phyloP scores from a whole-genome alignment of 1,139 yeast genomes.

The Kodamaea suecica region DNA sequence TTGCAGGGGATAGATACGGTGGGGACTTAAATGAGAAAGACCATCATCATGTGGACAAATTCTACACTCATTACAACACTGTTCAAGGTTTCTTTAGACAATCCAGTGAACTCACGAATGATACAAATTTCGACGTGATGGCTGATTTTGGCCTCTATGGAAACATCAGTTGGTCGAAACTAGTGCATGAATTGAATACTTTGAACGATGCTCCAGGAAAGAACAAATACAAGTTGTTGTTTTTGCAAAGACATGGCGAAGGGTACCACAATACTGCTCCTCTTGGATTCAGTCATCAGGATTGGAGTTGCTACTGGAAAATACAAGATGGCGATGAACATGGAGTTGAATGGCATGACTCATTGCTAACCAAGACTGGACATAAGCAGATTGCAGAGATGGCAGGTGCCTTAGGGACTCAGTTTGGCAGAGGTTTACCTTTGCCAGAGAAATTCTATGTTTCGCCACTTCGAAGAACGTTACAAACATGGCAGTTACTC shows the following conservation, averaged over 20 bases:
- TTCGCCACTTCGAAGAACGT: slow-evolving; percentile 36
- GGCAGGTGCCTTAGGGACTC: slow-evolving; percentile 1
- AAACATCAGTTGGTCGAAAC: slow-evolving; percentile 19
- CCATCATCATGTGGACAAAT: slow-evolving; percentile 1
- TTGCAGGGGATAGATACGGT: no score
- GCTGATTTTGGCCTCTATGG: slow-evolving; percentile 20
- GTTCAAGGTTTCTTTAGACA: slow-evolving; percentile 21
- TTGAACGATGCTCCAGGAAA: slow-evolving; percentile 7
- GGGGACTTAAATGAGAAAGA: not conserved
- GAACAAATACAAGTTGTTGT: slow-evolving; percentile 25
- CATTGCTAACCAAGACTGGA: slow-evolving; percentile 32
- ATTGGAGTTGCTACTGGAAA: slow-evolving; percentile 37
- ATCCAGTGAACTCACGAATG: slow-evolving; percentile 17
- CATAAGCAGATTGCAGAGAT: slow-evolving; percentile 16
- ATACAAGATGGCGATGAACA: slow-evolving; percentile 27
- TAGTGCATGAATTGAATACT: slow-evolving; percentile 8
- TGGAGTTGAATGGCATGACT: slow-evolving; percentile 37
- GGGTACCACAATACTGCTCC: slow-evolving; percentile 40
- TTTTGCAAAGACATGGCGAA: slow-evolving; percentile 41
- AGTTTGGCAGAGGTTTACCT: slow-evolving; percentile 23
- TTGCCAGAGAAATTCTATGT: slow-evolving; percentile 29
- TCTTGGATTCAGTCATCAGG: slow-evolving; percentile 13
- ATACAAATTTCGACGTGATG: slow-evolving; percentile 13
- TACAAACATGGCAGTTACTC: slow-evolving; percentile 31
- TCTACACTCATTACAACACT: slow-evolving; percentile 10